Evolutionary conservation across 2,329 filamentous ascomycete species (phyloP).

Genomic region (Microcyclospora pomicola): DNA sequence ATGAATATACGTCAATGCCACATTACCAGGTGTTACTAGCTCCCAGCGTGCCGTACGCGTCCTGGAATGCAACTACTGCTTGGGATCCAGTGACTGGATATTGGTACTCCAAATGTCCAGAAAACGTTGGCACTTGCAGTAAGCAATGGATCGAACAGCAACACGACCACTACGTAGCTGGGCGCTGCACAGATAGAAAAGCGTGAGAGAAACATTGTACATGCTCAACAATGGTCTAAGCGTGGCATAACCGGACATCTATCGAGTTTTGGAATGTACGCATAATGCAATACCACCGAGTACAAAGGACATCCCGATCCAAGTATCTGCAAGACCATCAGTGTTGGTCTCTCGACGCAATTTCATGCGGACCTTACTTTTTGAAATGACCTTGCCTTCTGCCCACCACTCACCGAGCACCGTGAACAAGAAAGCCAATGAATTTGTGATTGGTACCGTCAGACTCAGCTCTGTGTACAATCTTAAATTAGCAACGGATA

Average conservation of each 20-base stretch:
- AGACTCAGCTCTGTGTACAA: conserved; percentile 60
- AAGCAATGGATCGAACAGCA: too few relatives aligned
- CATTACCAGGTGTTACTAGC: neutral
- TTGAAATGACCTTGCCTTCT: conserved; percentile 76
- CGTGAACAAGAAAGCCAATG: conserved; percentile 87
- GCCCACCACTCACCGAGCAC: conserved; percentile 92
- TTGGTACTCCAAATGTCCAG: conserved; percentile 19
- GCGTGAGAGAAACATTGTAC: neutral
- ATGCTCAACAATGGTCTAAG: neutral
- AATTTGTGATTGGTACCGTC: conserved; percentile 90
- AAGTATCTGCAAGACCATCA: conserved; percentile 48
- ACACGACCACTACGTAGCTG: too few relatives aligned
- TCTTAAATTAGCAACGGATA: conserved; percentile 1
- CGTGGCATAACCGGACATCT: neutral
- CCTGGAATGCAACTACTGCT: conserved; percentile 17
- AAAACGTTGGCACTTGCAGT: conserved; percentile 6
- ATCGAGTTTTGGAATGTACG: conserved; percentile 44
- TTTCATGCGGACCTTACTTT: conserved; percentile 40
- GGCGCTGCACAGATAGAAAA: neutral
- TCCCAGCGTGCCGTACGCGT: conserved; percentile 9
- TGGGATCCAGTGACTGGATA: conserved; percentile 23
- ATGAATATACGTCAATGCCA: neutral
- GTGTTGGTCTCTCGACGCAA: neutral
- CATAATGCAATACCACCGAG: conserved; percentile 70
- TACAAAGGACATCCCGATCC: conserved; percentile 67